Percentiles rank a stretch among this genome's conserved stretches.
Evolutionary conservation across 306 rosid genomes (phyloP).

Genomic region (Hippophae tibetana): DNA sequence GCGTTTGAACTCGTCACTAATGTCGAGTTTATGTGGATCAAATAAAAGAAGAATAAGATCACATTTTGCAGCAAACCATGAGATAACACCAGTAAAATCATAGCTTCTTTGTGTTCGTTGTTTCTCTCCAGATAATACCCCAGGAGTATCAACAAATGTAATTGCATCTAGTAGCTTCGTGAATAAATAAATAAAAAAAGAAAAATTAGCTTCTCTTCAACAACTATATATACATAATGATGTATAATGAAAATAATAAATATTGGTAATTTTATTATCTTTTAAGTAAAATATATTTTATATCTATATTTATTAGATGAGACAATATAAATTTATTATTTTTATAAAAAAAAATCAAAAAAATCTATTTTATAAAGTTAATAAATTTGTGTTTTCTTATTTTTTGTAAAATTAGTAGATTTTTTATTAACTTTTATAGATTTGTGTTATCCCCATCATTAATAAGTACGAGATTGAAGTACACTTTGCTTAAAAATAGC

Average conservation of each 20-base stretch:
- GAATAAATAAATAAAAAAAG: neutral
- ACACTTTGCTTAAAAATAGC: no score
- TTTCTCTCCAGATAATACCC: conserved; percentile 94
- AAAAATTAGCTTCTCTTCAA: conserved; percentile 7
- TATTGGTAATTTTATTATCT: no score
- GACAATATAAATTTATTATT: no score
- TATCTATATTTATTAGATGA: no score
- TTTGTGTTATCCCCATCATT: no score
- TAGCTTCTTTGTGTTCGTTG: conserved; percentile 92
- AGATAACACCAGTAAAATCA: conserved; percentile 91
- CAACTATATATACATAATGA: neutral
- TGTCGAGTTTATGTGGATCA: conserved; percentile 91
- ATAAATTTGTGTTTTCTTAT: no score
- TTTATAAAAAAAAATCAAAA: neutral
- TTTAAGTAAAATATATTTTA: no score
- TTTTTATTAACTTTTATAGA: no score
- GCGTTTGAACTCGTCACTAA: conserved; percentile 87
- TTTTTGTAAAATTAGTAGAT: no score
- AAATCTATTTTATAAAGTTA: neutral
- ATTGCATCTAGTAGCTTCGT: conserved; percentile 66
- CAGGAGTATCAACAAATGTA: conserved; percentile 90
- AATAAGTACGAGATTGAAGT: no score
- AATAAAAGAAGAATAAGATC: conserved; percentile 87
- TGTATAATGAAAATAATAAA: neutral
- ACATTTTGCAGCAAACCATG: conserved; percentile 97